A percentile compares a stretch with the other conserved stretches of the same genome.
phyloP scores from a whole-genome alignment of 176 grass and related monocot genomes.

The Triticum dicoccoides region DNA sequence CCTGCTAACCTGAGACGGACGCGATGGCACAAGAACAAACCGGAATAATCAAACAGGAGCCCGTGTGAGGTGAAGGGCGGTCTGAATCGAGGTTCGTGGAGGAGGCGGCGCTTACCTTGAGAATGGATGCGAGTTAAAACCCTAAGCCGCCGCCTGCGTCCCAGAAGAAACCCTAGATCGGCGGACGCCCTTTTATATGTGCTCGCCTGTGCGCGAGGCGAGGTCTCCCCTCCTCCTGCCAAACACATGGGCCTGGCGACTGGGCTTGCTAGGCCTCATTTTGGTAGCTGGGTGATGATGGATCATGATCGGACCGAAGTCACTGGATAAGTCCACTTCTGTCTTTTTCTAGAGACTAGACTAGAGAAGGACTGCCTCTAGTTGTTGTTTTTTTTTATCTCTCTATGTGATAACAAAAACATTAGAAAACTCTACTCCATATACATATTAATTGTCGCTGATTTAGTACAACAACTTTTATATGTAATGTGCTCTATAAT shows the following conservation, averaged over 20 bases:
- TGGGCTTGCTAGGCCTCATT: neutral
- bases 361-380: too few relatives aligned
- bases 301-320: too few relatives aligned
- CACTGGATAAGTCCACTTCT: too few relatives aligned
- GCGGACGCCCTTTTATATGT: neutral
- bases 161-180: neutral
- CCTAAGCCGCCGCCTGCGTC: constrained; percentile 25
- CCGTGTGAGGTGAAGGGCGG: neutral
- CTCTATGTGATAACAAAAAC: too few relatives aligned
- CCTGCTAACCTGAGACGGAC: neutral
- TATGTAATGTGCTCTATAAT: too few relatives aligned
- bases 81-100: neutral
- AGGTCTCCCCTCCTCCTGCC: neutral
- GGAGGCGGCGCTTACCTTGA: neutral
- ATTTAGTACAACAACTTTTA: too few relatives aligned
- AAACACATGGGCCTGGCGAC: neutral
- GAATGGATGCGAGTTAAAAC: neutral
- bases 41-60: neutral
- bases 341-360: too few relatives aligned
- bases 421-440: too few relatives aligned
- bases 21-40: neutral
- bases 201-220: neutral
- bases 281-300: too few relatives aligned
- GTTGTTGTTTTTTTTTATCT: too few relatives aligned
- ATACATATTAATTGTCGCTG: too few relatives aligned